Percentiles rank a stretch among this genome's conserved stretches.
Evolutionary conservation across 148 eudicot genomes (phyloP).

Genomic region (Gaultheria prostrata): DNA sequence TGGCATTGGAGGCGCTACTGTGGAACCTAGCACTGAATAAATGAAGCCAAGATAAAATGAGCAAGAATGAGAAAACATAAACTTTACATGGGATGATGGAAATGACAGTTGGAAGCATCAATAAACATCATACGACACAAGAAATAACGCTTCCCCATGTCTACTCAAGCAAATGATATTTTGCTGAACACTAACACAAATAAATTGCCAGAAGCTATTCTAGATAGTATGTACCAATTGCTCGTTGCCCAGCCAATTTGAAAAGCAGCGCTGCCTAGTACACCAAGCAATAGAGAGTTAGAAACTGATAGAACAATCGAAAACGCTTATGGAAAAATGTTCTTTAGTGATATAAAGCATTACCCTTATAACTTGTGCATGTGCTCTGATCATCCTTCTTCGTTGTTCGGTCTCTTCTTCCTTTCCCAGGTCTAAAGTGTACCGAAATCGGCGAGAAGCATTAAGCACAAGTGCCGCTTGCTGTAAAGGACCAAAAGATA

Average conservation of each 20-base stretch:
- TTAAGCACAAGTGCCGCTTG: constrained; percentile 96
- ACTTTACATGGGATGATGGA: neutral
- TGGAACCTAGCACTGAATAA: constrained; percentile 48
- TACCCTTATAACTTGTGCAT: constrained; percentile 96
- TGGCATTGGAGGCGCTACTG: constrained; percentile 51
- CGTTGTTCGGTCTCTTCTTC: constrained; percentile 73
- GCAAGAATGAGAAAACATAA: neutral
- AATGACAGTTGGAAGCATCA: neutral
- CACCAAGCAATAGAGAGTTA: constrained; percentile 14
- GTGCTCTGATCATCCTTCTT: constrained; percentile 88
- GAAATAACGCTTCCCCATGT: neutral
- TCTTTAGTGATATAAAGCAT: neutral
- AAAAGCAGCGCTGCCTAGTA: constrained; percentile 91
- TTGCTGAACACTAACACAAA: neutral
- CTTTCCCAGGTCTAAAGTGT: constrained; percentile 74
- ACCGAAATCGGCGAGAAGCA: constrained; percentile 93
- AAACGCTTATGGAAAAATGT: neutral
- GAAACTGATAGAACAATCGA: neutral
- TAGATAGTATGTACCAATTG: constrained; percentile 51
- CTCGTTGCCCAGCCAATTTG: constrained; percentile 87
- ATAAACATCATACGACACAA: neutral
- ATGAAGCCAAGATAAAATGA: neutral
- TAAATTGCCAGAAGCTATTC: neutral
- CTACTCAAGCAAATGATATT: neutral
- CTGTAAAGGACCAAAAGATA: constrained; percentile 34